Conservation (phyloP, 2,329 filamentous ascomycete species). For the Trichophaea hybrida region DNA sequence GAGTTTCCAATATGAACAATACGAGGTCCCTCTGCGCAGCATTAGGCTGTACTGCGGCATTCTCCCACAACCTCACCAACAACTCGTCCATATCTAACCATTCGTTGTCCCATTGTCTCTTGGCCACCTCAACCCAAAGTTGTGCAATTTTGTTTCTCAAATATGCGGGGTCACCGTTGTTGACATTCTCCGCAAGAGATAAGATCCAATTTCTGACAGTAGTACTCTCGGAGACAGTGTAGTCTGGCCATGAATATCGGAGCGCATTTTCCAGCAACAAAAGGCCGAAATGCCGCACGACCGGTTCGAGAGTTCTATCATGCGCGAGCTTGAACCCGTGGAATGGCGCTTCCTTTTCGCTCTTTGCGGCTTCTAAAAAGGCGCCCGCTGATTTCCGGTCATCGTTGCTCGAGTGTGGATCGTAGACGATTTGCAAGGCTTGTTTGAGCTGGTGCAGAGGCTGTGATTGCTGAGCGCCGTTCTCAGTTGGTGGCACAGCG, state of each 20-base stretch:
- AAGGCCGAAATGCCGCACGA: conserved; percentile 85
- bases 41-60: conserved; percentile 29
- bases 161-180: conserved; percentile 61
- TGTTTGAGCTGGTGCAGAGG: conserved; percentile 56
- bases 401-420: conserved; percentile 63
- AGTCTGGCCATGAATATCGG: conserved; percentile 67
- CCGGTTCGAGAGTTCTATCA: conserved; percentile 57
- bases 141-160: conserved; percentile 87
- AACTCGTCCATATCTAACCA: conserved; percentile 91
- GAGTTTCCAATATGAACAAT: conserved; percentile 70
- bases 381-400: conserved; percentile 66
- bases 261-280: conserved; percentile 83
- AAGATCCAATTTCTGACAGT: conserved; percentile 64
- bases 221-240: conserved; percentile 50
- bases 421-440: conserved; percentile 79
- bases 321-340: conserved; percentile 74
- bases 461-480: conserved; percentile 14
- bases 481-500: conserved; percentile 13
- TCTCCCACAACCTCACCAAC: conserved; percentile 64
- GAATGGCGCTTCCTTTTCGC: conserved; percentile 60
- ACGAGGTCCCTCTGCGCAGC: conserved; percentile 69
- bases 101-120: conserved; percentile 78
- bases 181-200: conserved; percentile 57
- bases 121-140: conserved; percentile 88
- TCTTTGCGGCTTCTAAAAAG: conserved; percentile 77